Evolutionary conservation across 441 rosid species (phyloP).

Genomic region (Euphorbia schlechtendalii): DNA sequence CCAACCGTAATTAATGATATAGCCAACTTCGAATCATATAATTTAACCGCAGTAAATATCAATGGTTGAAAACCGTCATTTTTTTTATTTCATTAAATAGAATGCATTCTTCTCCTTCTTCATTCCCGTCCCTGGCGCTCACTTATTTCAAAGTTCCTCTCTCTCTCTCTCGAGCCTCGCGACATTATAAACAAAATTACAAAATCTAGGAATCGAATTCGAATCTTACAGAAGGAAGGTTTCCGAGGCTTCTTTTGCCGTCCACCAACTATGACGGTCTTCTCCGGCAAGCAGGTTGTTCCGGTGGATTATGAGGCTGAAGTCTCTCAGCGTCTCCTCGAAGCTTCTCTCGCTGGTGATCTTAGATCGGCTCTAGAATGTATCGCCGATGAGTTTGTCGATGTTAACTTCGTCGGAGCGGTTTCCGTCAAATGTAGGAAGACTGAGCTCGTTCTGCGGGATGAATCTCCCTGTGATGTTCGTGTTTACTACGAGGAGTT

Average conservation of each 20-base stretch:
- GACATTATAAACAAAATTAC: neutral
- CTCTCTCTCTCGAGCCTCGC: slow-evolving; percentile 37
- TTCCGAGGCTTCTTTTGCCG: neutral
- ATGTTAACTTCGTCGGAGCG: slow-evolving; percentile 79
- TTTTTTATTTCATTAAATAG: neutral
- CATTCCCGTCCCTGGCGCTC: slow-evolving; percentile 46
- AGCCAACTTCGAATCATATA: neutral
- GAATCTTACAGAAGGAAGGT: neutral
- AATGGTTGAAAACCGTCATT: neutral
- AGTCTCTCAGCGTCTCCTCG: slow-evolving; percentile 79
- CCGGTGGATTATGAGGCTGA: slow-evolving; percentile 85
- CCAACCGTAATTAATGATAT: neutral
- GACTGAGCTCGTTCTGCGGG: slow-evolving; percentile 57
- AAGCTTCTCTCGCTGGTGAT: slow-evolving; percentile 62
- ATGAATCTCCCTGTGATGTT: slow-evolving; percentile 58
- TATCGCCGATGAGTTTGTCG: slow-evolving; percentile 62
- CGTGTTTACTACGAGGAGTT: slow-evolving; percentile 69
- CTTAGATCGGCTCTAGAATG: slow-evolving; percentile 48
- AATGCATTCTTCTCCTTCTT: slow-evolving; percentile 1
- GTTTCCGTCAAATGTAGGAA: slow-evolving; percentile 62
- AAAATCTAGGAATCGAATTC: neutral
- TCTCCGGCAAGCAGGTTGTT: slow-evolving; percentile 81
- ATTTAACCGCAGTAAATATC: slow-evolving; percentile 13
- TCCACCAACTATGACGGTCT: slow-evolving; percentile 46
- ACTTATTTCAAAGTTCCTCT: slow-evolving; percentile 39